Conservation (phyloP, 805 yeast species). For the Suhomyces prunicola region DNA sequence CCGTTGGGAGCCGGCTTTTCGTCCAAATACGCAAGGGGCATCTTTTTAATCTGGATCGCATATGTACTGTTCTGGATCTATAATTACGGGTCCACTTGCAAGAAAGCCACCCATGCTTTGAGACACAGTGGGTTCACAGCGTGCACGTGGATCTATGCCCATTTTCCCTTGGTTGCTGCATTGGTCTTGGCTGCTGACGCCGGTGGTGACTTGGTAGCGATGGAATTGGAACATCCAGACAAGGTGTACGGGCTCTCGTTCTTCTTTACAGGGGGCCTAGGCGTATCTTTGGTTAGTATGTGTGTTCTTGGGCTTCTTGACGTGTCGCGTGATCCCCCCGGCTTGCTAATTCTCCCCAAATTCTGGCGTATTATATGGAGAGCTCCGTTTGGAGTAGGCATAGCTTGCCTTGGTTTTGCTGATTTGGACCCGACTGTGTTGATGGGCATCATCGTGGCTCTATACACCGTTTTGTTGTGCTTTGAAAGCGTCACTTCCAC, state of each 20-base stretch:
- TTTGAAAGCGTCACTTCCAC: conserved; percentile 37
- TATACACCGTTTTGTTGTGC: conserved; percentile 29
- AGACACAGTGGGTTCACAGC: conserved; percentile 48
- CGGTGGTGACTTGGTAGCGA: conserved; percentile 44
- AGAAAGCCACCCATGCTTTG: conserved; percentile 51
- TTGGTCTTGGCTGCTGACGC: conserved; percentile 59
- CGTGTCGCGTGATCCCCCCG: conserved; percentile 39
- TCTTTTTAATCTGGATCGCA: conserved; percentile 47
- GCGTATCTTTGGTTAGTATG: conserved; percentile 40
- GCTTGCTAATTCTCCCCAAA: conserved; percentile 27
- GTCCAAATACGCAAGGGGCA: conserved; percentile 44
- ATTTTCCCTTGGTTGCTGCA: conserved; percentile 50
- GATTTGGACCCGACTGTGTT: conserved; percentile 36
- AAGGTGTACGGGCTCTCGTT: conserved; percentile 42
- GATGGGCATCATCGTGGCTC: conserved; percentile 41
- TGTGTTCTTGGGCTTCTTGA: conserved; percentile 44
- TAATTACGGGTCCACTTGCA: conserved; percentile 49
- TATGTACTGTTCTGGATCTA: conserved; percentile 53
- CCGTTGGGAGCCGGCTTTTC: conserved; percentile 48
- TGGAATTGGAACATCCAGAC: conserved; percentile 16
- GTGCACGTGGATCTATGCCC: conserved; percentile 43
- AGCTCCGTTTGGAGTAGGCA: conserved; percentile 37
- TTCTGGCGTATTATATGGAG: conserved; percentile 40
- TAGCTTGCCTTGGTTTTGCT: conserved; percentile 44
- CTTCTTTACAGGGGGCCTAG: conserved; percentile 53